phyloP scores from a whole-genome alignment of 768 basidiomycete species.

The Lactarius pseudohatsudake region DNA sequence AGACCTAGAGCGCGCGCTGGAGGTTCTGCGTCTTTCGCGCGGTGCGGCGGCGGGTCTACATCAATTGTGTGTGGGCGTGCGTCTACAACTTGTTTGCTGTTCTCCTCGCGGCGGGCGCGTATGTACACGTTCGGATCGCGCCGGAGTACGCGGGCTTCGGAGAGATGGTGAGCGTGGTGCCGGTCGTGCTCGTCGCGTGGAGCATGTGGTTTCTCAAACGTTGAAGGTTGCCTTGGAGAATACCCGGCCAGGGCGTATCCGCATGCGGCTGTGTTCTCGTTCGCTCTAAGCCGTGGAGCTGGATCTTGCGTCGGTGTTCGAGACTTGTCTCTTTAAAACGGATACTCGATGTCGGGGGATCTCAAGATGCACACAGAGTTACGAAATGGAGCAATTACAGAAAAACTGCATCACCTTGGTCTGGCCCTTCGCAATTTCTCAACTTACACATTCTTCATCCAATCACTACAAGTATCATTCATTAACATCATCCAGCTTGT shows the following conservation, averaged over 20 bases:
- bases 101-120: constrained; percentile 51
- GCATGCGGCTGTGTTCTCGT: not conserved
- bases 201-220: constrained; percentile 19
- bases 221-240: not conserved
- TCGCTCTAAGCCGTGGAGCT: not conserved
- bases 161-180: constrained; percentile 38
- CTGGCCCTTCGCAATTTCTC: no score
- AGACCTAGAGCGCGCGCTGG: constrained; percentile 37
- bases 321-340: not conserved
- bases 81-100: constrained; percentile 48
- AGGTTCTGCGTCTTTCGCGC: no score
- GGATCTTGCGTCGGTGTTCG: not conserved
- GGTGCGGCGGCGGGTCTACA: constrained; percentile 37
- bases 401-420: no score
- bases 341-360: not conserved
- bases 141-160: constrained; percentile 46
- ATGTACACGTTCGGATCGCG: constrained; percentile 40
- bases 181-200: constrained; percentile 19
- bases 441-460: no score
- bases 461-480: no score
- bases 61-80: constrained; percentile 37
- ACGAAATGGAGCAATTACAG: no score
- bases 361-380: not conserved
- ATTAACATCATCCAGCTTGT: no score
- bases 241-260: not conserved